Evolutionary conservation across 1,284 basidiomycete species (phyloP), one percentile per base, ranked within the genome.

Genomic region (Volvariella volvacea): DNA sequence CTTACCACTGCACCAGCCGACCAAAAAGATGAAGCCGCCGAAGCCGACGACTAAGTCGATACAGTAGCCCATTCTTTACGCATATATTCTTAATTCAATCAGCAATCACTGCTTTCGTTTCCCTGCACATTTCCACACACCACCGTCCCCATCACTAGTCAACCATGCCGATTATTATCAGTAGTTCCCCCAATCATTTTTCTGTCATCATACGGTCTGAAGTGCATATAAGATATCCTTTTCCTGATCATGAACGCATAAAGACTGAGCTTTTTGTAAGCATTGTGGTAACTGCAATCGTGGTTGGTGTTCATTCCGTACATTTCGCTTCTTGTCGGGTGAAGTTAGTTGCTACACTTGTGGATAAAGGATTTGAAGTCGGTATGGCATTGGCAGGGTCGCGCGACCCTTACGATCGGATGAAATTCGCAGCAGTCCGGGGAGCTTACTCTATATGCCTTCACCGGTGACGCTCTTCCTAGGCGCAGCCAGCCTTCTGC

Each of bases 1-100:
- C 6, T 12, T 28, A 12, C 6, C 25, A 28, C 22, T 28, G 25
- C 25, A 6, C 12, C 76, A 36, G 65, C 71, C 50, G 85, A 88
- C 37, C 57, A 64, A 44, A 85, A 86, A 64, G 83, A 87, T 12
- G 83, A 83, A 49, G 64, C 64, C 42, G 71, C 60, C 41, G 79
- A 78, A 16, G 68, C 66, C 37, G 76, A 66, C 44, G 83, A 83
- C 42, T 82, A 84, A 55, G n/a, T 4, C 34, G 14, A 36, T n/a
- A n/a, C n/a, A n/a, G n/a, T n/a, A 36, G 7, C 34, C n/a, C 34
- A 79, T 44, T 48, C 49, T 54, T 41, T 37, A 46, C 44, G 36
- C 50, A 50, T 46, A 46, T 51, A 43, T 55, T 52, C 58, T 52
- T 56, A 62, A 52, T 53, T 51, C 25, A n/a, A n/a, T n/a, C n/a